phyloP scores from a whole-genome alignment of 352 stramenopile species.

The Elongisporangium anandrum region DNA sequence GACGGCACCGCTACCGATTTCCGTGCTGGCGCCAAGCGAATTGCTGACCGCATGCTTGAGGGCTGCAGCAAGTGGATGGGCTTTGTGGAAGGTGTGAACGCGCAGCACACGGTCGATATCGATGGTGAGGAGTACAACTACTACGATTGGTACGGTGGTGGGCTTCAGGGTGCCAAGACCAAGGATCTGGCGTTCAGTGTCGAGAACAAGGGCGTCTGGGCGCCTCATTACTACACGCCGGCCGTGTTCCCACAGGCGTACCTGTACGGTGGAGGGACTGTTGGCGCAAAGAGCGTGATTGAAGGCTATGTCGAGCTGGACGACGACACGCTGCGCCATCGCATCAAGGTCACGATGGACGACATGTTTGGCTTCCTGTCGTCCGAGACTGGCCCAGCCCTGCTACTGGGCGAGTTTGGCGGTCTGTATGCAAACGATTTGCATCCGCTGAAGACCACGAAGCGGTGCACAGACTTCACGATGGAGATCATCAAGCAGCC shows the following conservation, averaged over 20 bases:
- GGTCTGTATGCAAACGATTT: conserved; percentile 52
- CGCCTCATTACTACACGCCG: conserved; percentile 64
- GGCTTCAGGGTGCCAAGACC: conserved; percentile 27
- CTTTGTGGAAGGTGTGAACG: conserved; percentile 60
- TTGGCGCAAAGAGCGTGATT: conserved; percentile 17
- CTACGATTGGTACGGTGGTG: conserved; percentile 59
- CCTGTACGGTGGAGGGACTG: conserved; percentile 34
- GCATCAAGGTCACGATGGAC: conserved; percentile 46
- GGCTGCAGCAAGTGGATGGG: conserved; percentile 54
- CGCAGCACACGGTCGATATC: conserved; percentile 23
- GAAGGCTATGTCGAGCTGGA: conserved; percentile 42
- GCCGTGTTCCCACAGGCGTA: conserved; percentile 53
- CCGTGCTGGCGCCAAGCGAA: conserved; percentile 26
- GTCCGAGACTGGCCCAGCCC: conserved; percentile 31
- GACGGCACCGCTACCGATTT: conserved; percentile 36
- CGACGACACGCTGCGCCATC: conserved; percentile 29
- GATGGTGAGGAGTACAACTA: conserved; percentile 34
- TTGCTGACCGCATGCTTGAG: conserved; percentile 52
- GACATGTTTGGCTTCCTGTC: conserved; percentile 68
- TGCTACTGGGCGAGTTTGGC: conserved; percentile 67
- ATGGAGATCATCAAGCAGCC: conserved; percentile 52
- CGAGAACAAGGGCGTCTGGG: conserved; percentile 59
- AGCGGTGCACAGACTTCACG: conserved; percentile 51
- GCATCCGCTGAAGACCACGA: conserved; percentile 53
- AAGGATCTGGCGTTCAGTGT: conserved; percentile 30